A percentile compares a stretch with the other conserved stretches of the same genome.
phyloP scores from a whole-genome alignment of 1,284 basidiomycete species.

The Malassezia japonica region DNA sequence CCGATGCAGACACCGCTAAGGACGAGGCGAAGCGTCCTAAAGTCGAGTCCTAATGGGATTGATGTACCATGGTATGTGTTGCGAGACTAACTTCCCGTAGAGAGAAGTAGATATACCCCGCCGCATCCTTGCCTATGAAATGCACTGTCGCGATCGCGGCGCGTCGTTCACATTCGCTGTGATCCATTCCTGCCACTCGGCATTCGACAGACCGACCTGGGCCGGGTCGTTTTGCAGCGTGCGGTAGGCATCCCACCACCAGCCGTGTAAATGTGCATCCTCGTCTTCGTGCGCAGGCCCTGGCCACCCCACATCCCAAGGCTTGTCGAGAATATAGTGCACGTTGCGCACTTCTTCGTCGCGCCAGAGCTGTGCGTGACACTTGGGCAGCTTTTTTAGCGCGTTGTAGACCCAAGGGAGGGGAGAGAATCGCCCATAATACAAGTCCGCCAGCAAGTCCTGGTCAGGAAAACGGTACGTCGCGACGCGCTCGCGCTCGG shows the following conservation, averaged over 20 bases:
- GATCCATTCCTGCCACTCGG: not conserved
- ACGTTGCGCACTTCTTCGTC: conserved; percentile 59
- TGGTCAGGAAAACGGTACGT: conserved; percentile 81
- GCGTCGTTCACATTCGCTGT: conserved; percentile 1
- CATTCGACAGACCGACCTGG: not conserved
- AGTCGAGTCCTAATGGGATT: not conserved
- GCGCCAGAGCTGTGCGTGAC: conserved; percentile 64
- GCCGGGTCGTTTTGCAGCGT: not conserved
- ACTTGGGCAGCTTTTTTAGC: conserved; percentile 63
- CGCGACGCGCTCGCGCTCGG: conserved; percentile 57
- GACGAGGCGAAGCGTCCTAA: conserved; percentile 3
- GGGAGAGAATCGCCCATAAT: conserved; percentile 55
- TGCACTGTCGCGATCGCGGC: not conserved
- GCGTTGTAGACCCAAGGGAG: conserved; percentile 77
- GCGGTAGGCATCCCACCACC: conserved; percentile 36
- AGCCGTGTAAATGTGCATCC: conserved; percentile 26
- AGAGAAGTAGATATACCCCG: not conserved
- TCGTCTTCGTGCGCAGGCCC: conserved; percentile 13
- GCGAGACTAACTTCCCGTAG: conserved; percentile 1
- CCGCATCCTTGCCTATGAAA: not conserved
- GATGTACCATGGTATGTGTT: not conserved
- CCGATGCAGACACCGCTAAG: not conserved
- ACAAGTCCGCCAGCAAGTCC: conserved; percentile 73
- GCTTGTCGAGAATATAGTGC: conserved; percentile 42
- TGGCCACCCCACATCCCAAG: conserved; percentile 26